These are phyloP conservation scores for Phialocephala subalpina DNA, from an alignment of 2,329 filamentous ascomycete species.

Conservation along the genomic window DNA sequence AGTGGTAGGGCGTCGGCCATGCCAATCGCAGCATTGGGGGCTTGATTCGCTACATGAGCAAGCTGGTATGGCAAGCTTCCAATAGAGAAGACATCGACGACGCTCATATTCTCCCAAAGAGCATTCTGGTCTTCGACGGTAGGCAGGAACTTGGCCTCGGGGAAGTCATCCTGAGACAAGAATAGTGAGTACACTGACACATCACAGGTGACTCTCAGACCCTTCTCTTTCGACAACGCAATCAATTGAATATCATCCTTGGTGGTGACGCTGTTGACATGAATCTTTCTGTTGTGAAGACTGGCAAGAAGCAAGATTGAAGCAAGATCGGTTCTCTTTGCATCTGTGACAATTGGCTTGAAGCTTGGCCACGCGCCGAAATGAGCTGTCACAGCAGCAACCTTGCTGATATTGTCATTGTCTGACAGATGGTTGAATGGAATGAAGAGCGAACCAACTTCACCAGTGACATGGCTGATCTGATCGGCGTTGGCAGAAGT, in stretches of 20 bases:
- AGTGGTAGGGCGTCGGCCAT: slow-evolving; percentile 79
- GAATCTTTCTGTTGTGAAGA: slow-evolving; percentile 79
- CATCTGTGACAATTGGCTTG: slow-evolving; percentile 84
- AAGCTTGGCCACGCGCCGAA: slow-evolving; percentile 79
- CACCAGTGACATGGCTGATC: slow-evolving; percentile 74
- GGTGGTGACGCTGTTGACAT: slow-evolving; percentile 82
- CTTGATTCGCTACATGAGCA: slow-evolving; percentile 61
- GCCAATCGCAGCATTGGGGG: slow-evolving; percentile 67
- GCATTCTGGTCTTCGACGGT: slow-evolving; percentile 73
- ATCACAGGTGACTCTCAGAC: slow-evolving; percentile 83
- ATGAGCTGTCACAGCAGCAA: slow-evolving; percentile 79
- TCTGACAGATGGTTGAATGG: slow-evolving; percentile 81
- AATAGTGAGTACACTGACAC: slow-evolving; percentile 84
- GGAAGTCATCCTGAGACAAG: slow-evolving; percentile 75
- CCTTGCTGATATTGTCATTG: slow-evolving; percentile 86
- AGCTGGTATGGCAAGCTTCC: slow-evolving; percentile 82
- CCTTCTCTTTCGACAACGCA: slow-evolving; percentile 80
- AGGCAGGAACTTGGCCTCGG: slow-evolving; percentile 71
- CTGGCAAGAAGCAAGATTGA: slow-evolving; percentile 81
- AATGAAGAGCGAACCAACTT: slow-evolving; percentile 83
- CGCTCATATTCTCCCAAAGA: slow-evolving; percentile 76
- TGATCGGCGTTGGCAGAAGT: slow-evolving; percentile 78
- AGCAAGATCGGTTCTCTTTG: slow-evolving; percentile 81
- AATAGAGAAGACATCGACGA: slow-evolving; percentile 81
- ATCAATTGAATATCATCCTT: slow-evolving; percentile 83